Percentiles rank a stretch among this genome's conserved stretches.
Evolutionary conservation across 1,284 basidiomycete species (phyloP).

Genomic region (Trametes hirsuta): DNA sequence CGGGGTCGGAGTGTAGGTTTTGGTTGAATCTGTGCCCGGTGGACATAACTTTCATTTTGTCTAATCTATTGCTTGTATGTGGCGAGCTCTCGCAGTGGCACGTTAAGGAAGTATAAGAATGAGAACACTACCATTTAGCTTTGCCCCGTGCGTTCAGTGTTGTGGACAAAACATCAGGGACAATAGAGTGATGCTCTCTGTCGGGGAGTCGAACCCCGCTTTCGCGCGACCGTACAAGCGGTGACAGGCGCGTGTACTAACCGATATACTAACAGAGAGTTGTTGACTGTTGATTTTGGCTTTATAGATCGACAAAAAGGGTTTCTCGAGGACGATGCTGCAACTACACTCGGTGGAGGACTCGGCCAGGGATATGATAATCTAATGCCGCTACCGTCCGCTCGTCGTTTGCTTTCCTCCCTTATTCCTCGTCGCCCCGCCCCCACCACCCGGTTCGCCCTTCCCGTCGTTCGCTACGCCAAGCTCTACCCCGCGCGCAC

Average conservation of each 20-base stretch:
- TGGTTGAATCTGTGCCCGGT: not conserved
- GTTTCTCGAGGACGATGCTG: too few relatives aligned
- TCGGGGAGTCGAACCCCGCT: slow-evolving; percentile 47
- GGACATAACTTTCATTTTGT: not conserved
- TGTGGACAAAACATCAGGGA: too few relatives aligned
- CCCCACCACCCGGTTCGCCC: not conserved
- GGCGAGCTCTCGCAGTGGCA: not conserved
- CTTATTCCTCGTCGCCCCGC: not conserved
- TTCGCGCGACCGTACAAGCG: slow-evolving; percentile 34
- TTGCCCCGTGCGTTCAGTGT: too few relatives aligned
- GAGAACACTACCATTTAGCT: too few relatives aligned
- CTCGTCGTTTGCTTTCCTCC: slow-evolving; percentile 5
- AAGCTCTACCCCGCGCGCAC: slow-evolving; percentile 13
- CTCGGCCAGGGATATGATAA: not conserved
- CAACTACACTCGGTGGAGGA: not conserved
- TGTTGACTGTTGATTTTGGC: not conserved
- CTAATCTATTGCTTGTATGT: not conserved
- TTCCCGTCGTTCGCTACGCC: not conserved
- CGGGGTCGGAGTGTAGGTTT: slow-evolving; percentile 20
- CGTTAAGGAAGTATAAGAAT: too few relatives aligned
- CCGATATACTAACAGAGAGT: slow-evolving; percentile 26
- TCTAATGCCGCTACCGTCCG: not conserved
- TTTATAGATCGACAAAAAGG: too few relatives aligned
- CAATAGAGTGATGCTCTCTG: slow-evolving; percentile 28
- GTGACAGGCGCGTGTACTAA: slow-evolving; percentile 25